Evolutionary conservation across 2,329 filamentous ascomycete genomes (phyloP).

Genomic region (Colletotrichum lentis): DNA sequence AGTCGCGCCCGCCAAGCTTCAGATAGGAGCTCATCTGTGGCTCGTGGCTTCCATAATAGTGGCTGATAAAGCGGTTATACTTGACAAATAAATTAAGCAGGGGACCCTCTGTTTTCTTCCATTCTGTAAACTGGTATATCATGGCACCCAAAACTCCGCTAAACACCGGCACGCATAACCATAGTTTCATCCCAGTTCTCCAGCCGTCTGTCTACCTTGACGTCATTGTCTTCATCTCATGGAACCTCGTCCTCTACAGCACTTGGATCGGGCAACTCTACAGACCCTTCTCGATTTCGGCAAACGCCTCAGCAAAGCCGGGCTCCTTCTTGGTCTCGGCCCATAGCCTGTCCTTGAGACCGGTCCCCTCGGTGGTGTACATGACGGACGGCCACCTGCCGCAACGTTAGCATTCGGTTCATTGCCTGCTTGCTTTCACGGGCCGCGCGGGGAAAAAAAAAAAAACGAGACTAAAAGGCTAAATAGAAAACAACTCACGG

Average conservation of each 20-base stretch:
- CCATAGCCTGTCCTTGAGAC: slow-evolving; percentile 29
- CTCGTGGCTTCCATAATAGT: too few species aligned
- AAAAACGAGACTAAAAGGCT: too few species aligned
- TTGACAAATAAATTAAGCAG: too few species aligned
- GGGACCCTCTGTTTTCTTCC: too few species aligned
- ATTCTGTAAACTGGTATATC: not conserved
- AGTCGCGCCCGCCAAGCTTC: too few species aligned
- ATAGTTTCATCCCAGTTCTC: not conserved
- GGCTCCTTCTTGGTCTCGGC: slow-evolving; percentile 33
- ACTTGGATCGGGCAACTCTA: not conserved
- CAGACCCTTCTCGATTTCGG: slow-evolving; percentile 16
- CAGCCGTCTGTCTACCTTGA: not conserved
- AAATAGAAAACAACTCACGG: slow-evolving; percentile 52
- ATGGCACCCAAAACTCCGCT: not conserved
- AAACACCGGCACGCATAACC: too few species aligned
- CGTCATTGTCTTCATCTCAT: too few species aligned
- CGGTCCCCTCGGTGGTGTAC: slow-evolving; percentile 32
- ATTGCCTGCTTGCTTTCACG: too few species aligned
- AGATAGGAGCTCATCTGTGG: too few species aligned
- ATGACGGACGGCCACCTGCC: slow-evolving; percentile 30
- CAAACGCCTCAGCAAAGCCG: slow-evolving; percentile 32
- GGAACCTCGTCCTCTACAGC: too few species aligned
- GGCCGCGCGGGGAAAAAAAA: too few species aligned
- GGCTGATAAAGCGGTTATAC: too few species aligned
- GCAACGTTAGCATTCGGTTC: not conserved